Conservation (phyloP, 1,284 basidiomycete genomes). For the Mycocalia duriaeana region DNA sequence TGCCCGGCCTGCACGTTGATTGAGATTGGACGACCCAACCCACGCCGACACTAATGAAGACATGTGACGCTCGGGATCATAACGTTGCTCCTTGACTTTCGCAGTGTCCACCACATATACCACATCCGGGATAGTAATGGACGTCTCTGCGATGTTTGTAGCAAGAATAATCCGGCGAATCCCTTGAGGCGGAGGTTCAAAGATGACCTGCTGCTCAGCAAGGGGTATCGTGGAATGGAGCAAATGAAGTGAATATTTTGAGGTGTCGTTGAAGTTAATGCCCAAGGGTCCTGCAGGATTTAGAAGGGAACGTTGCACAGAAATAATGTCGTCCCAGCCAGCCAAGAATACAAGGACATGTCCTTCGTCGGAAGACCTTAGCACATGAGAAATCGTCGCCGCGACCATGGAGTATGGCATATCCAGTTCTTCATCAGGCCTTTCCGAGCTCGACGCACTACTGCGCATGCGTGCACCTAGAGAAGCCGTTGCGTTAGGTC, state of each 20-base stretch:
- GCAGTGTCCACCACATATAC: slow-evolving; percentile 92
- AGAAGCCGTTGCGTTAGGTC: slow-evolving; percentile 25
- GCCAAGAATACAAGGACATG: slow-evolving; percentile 92
- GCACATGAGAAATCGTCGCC: slow-evolving; percentile 77
- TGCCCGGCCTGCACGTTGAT: slow-evolving; percentile 91
- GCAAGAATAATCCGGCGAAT: slow-evolving; percentile 87
- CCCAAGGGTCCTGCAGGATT: slow-evolving; percentile 52
- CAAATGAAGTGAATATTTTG: slow-evolving; percentile 76
- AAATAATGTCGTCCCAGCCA: slow-evolving; percentile 89
- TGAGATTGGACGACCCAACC: slow-evolving; percentile 91
- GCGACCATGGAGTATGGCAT: slow-evolving; percentile 83
- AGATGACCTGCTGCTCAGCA: slow-evolving; percentile 87
- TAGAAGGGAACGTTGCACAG: slow-evolving; percentile 68
- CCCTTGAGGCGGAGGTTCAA: slow-evolving; percentile 73
- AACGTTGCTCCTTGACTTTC: slow-evolving; percentile 89
- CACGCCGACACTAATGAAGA: slow-evolving; percentile 85
- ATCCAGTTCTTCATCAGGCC: slow-evolving; percentile 63
- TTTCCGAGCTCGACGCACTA: slow-evolving; percentile 18
- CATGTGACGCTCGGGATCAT: slow-evolving; percentile 86
- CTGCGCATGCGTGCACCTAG: slow-evolving; percentile 22
- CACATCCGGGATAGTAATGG: slow-evolving; percentile 93
- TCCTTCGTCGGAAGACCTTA: slow-evolving; percentile 74
- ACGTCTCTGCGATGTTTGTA: slow-evolving; percentile 96
- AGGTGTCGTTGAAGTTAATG: slow-evolving; percentile 56
- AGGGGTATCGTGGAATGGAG: slow-evolving; percentile 91